These are phyloP conservation scores for Globisporangium acanthophoron DNA, from an alignment of 352 stramenopile species.

Conservation along the genomic window DNA sequence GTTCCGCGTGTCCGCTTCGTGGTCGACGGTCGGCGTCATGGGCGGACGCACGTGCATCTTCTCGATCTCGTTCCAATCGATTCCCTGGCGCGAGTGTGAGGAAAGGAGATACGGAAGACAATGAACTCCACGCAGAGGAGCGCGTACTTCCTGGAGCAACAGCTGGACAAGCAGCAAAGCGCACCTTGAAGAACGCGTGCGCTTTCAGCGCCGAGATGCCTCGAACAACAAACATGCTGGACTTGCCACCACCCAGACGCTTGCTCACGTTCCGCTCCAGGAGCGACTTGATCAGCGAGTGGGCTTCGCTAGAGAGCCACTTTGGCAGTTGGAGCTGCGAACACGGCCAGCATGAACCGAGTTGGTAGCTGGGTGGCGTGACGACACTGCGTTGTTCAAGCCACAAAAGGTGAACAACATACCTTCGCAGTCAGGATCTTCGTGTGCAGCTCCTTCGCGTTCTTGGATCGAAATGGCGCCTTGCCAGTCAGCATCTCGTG, in stretches of 20 bases:
- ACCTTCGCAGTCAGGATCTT: constrained; percentile 78
- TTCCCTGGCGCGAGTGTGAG: constrained; percentile 18
- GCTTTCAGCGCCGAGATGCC: constrained; percentile 94
- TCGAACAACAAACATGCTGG: constrained; percentile 97
- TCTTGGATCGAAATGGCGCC: constrained; percentile 71
- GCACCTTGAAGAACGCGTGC: constrained; percentile 92
- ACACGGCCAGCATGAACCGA: neutral
- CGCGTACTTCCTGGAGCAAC: too few species aligned
- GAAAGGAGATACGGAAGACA: too few species aligned
- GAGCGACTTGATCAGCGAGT: constrained; percentile 94
- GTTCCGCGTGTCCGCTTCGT: constrained; percentile 91
- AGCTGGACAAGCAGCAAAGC: neutral
- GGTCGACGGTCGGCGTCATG: constrained; percentile 81
- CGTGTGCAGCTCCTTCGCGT: constrained; percentile 58
- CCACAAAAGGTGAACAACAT: neutral
- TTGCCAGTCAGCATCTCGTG: constrained; percentile 80
- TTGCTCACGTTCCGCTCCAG: constrained; percentile 96
- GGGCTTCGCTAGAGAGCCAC: constrained; percentile 83
- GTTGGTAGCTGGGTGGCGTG: neutral
- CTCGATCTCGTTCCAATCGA: constrained; percentile 93
- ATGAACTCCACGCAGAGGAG: too few species aligned
- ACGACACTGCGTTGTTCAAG: neutral
- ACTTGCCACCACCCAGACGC: constrained; percentile 90
- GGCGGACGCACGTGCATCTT: constrained; percentile 86
- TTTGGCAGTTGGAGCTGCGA: constrained; percentile 60